A percentile compares a stretch with the other conserved stretches of the same genome.
Conservation (phyloP, 768 basidiomycete species). For the Tricholoma flavovirens region DNA sequence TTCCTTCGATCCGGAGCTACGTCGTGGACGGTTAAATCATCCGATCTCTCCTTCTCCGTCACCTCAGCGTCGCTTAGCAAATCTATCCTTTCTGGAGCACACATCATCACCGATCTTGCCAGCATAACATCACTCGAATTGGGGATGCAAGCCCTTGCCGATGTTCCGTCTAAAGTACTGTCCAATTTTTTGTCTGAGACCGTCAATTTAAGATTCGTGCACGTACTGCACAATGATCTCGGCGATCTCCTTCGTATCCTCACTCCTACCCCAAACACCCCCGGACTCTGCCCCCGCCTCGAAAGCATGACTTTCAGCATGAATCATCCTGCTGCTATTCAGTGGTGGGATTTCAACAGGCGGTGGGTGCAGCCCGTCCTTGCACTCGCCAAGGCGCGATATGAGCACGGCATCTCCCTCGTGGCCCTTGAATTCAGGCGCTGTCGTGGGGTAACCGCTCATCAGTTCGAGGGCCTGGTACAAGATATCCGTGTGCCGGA, state of each 20-base stretch:
- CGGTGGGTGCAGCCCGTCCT: constrained; percentile 22
- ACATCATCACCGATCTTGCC: constrained; percentile 9
- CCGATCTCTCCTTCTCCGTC: constrained; percentile 5
- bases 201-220: neutral
- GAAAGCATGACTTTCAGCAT: constrained; percentile 25
- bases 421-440: constrained; percentile 21
- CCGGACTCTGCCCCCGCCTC: constrained; percentile 21
- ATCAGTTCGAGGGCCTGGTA: neutral
- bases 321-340: constrained; percentile 15
- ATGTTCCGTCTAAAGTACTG: constrained; percentile 13
- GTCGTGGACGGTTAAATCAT: constrained; percentile 1
- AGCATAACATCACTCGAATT: constrained; percentile 27
- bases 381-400: constrained; percentile 12
- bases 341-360: constrained; percentile 29
- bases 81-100: neutral
- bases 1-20: constrained; percentile 1
- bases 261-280: neutral
- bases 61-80: neutral
- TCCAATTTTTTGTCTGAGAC: constrained; percentile 1
- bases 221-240: constrained; percentile 12
- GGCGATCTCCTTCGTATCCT: constrained; percentile 20
- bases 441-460: constrained; percentile 11
- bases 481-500: neutral
- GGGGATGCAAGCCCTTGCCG: constrained; percentile 23
- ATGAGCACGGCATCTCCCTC: constrained; percentile 11